Evolutionary conservation across 2,329 filamentous ascomycete genomes (phyloP).

Genomic region (Atkinsonella texensis): DNA sequence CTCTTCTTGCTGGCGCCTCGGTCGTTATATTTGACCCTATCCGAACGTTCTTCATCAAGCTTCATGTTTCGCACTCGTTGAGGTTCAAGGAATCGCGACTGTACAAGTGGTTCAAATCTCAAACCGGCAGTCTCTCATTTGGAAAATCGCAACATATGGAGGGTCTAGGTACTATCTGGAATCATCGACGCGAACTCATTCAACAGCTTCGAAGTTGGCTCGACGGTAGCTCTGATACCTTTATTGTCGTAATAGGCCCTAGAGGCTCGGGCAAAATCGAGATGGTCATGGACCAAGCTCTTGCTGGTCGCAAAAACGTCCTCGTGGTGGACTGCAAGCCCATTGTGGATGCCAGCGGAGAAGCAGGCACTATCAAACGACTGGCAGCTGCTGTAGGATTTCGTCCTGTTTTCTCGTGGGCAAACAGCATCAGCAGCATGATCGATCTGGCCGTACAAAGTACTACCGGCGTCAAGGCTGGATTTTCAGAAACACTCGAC

Average conservation of each 20-base stretch:
- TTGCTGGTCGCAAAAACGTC: slow-evolving; percentile 65
- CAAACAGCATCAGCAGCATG: slow-evolving; percentile 87
- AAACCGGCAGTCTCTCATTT: slow-evolving; percentile 52
- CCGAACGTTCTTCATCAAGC: slow-evolving; percentile 81
- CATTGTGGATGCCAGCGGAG: slow-evolving; percentile 80
- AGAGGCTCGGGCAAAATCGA: slow-evolving; percentile 86
- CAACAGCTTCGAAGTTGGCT: slow-evolving; percentile 76
- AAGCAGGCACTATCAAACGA: slow-evolving; percentile 71
- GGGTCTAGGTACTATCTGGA: slow-evolving; percentile 72
- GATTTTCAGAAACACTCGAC: slow-evolving; percentile 87
- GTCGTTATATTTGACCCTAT: slow-evolving; percentile 91
- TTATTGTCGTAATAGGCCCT: slow-evolving; percentile 87
- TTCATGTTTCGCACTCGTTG: slow-evolving; percentile 69
- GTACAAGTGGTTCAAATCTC: slow-evolving; percentile 65
- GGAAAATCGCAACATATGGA: slow-evolving; percentile 49
- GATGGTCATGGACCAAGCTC: slow-evolving; percentile 71
- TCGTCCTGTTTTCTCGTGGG: slow-evolving; percentile 87
- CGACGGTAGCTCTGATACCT: slow-evolving; percentile 78
- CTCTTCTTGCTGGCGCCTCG: slow-evolving; percentile 68
- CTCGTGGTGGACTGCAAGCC: slow-evolving; percentile 87
- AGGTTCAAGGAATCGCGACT: slow-evolving; percentile 60
- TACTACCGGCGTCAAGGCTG: slow-evolving; percentile 86
- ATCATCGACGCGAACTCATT: slow-evolving; percentile 72
- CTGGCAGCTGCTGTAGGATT: slow-evolving; percentile 81
- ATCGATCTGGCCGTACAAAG: slow-evolving; percentile 87